Conservation (phyloP, 2,329 filamentous ascomycete genomes). For the Metarhizium robertsii region DNA sequence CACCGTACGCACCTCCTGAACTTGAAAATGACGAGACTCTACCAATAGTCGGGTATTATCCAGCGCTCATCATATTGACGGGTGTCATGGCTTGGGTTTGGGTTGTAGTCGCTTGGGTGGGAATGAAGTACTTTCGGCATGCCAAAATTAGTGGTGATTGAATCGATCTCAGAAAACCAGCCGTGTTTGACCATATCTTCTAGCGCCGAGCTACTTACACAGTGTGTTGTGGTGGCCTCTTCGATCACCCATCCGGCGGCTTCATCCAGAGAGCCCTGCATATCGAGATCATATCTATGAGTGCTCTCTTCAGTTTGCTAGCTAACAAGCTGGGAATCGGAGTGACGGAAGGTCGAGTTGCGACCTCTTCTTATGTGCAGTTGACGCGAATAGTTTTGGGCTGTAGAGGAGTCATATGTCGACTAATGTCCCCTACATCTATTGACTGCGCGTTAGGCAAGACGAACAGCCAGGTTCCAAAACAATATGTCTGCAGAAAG, state of each 20-base stretch:
- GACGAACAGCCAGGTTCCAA: no score
- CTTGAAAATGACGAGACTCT: conserved; percentile 90
- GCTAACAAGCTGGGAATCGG: no score
- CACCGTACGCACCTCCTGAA: conserved; percentile 89
- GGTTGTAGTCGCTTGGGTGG: conserved; percentile 95
- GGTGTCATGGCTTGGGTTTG: conserved; percentile 98
- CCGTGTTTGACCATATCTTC: neutral
- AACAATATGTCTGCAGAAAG: no score
- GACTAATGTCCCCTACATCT: no score
- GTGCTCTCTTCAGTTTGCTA: no score
- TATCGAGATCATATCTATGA: no score
- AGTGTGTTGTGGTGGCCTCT: neutral
- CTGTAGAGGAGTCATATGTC: no score
- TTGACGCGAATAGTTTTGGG: no score
- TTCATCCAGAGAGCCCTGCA: no score
- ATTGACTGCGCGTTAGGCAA: no score
- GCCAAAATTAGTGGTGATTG: conserved; percentile 72
- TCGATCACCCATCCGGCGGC: neutral
- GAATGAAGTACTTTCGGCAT: conserved; percentile 99
- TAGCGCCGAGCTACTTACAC: neutral
- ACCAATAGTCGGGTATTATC: conserved; percentile 95
- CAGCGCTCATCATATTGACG: conserved; percentile 84
- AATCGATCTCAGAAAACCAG: conserved; percentile 6
- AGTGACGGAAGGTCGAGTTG: no score
- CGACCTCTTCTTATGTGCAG: no score